Percentiles rank a stretch among this genome's conserved stretches.
These are phyloP conservation scores for Verticillium longisporum DNA, from an alignment of 2,329 filamentous ascomycete species.

Conservation along the genomic window DNA sequence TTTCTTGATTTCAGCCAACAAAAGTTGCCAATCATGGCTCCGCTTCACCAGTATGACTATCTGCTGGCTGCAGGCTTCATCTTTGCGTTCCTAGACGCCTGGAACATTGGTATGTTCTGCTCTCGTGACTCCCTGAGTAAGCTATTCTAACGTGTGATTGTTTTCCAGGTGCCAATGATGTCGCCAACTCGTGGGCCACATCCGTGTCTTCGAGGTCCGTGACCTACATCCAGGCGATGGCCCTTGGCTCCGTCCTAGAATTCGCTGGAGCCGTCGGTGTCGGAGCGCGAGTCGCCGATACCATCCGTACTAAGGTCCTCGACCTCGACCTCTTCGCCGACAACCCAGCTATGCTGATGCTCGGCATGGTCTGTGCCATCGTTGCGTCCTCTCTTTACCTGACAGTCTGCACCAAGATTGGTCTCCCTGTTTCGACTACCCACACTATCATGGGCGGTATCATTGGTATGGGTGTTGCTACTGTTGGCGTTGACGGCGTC, in stretches of 20 bases:
- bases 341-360: slow-evolving; percentile 31
- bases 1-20: not conserved
- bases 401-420: slow-evolving; percentile 27
- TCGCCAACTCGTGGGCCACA: slow-evolving; percentile 57
- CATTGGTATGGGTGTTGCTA: slow-evolving; percentile 37
- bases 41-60: slow-evolving; percentile 51
- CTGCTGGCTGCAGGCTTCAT: slow-evolving; percentile 58
- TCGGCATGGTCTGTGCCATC: slow-evolving; percentile 32
- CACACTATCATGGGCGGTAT: slow-evolving; percentile 37
- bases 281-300: slow-evolving; percentile 37
- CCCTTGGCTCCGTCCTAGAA: slow-evolving; percentile 39
- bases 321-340: slow-evolving; percentile 27
- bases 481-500: slow-evolving; percentile 28
- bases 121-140: not conserved
- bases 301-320: slow-evolving; percentile 40
- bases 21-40: not conserved
- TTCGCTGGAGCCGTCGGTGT: slow-evolving; percentile 41
- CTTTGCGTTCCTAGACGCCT: slow-evolving; percentile 60
- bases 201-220: slow-evolving; percentile 55
- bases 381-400: slow-evolving; percentile 32
- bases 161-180: slow-evolving; percentile 35
- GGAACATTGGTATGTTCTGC: slow-evolving; percentile 48
- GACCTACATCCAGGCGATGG: slow-evolving; percentile 39
- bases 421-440: slow-evolving; percentile 34
- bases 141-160: too few relatives aligned